Evolutionary conservation across 1,284 basidiomycete genomes (phyloP).

Genomic region (Schizophyllum commune): DNA sequence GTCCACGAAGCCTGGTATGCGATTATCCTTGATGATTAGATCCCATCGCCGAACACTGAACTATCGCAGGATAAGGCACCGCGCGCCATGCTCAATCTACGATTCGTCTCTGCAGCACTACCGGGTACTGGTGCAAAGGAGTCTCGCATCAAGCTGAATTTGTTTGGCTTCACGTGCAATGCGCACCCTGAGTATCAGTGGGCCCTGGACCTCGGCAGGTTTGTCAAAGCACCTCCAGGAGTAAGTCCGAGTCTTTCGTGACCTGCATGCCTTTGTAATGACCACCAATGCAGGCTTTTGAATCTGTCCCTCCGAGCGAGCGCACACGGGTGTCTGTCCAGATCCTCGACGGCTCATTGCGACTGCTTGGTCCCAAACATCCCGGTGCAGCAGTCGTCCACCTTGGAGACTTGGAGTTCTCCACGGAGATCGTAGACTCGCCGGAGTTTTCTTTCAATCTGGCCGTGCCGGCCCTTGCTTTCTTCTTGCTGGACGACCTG

Average conservation of each 20-base stretch:
- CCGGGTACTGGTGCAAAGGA: conserved; percentile 72
- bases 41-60: conserved; percentile 5
- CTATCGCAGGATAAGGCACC: conserved; percentile 29
- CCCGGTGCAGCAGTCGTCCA: conserved; percentile 62
- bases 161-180: conserved; percentile 62
- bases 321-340: conserved; percentile 65
- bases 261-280: neutral
- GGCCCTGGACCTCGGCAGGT: conserved; percentile 55
- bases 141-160: conserved; percentile 59
- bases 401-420: conserved; percentile 57
- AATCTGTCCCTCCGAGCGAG: conserved; percentile 89
- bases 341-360: conserved; percentile 65
- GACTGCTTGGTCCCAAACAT: conserved; percentile 49
- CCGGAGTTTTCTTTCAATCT: conserved; percentile 47
- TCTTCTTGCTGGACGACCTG: conserved; percentile 63
- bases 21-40: neutral
- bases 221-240: conserved; percentile 82
- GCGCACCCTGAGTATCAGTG: conserved; percentile 60
- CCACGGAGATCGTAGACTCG: conserved; percentile 66
- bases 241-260: conserved; percentile 35
- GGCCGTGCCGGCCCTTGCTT: conserved; percentile 35
- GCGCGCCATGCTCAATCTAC: conserved; percentile 53
- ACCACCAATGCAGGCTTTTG: conserved; percentile 61
- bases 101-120: conserved; percentile 60
- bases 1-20: conserved; percentile 48